Evolutionary conservation across 2,329 filamentous ascomycete species (phyloP), one percentile per base, ranked within the genome.

Genomic region (Tricladium varicosporioides): DNA sequence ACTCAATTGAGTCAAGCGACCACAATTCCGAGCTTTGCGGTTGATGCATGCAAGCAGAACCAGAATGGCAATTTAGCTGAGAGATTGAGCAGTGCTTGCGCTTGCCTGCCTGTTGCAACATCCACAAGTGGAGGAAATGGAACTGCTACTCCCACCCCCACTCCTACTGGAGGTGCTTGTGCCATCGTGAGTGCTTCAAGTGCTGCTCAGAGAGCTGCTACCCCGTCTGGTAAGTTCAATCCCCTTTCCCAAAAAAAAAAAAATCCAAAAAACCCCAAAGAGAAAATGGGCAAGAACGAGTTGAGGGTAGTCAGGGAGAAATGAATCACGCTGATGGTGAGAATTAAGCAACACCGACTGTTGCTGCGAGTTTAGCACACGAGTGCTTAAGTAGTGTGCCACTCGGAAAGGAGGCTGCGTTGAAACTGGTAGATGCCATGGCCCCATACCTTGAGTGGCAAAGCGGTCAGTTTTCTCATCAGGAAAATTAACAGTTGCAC

Each of bases 371-470:
- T 33, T 51, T 69, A 18, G 68, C 67, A 10, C 57, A 65, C 55
- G 67, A 69, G 27, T 70, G 68, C 52, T 55, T 70, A 8, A 65
- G 63, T 15, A 68, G 67, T 1, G 67, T 70, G 2, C 65, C 68
- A 15, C 54, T 70, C 53, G 58, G 64, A 18, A 64, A 63, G 48
- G 50, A 53, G 2, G 65, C 61, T 15, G 68, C 67, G 8, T 16
- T 70, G 44, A 48, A 57, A 15, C 48, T 67, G 15, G 64, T 69
- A 1, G 63, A 65, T 44, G 46, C 63, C 13, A 58, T 67, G 18
- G 56, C 58, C 32, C 68, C 68, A 11, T 70, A 69, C 48, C 46
- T 70, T 5, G 62, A 69, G 49, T 70, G 65, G 63, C 68, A 70
- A 54, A 66, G 62, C 51, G 66, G 67, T 69, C 55, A 48, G 33